phyloP scores from a whole-genome alignment of 352 stramenopile genomes.

The Phytophthora sansomeana region DNA sequence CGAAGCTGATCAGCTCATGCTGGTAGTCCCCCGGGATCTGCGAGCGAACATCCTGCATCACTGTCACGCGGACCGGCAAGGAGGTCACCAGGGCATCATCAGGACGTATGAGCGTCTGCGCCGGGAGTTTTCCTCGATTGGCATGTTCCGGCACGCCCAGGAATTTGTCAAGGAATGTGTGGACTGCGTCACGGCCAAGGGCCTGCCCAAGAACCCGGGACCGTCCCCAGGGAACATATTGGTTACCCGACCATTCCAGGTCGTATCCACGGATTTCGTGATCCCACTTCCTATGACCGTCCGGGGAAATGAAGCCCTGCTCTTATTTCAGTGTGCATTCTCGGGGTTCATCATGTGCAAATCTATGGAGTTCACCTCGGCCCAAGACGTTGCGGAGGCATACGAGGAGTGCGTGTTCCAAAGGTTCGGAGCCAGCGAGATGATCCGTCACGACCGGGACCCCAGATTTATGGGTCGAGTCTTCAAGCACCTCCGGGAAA shows the following conservation, averaged over 20 bases:
- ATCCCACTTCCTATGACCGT: slow-evolving; percentile 5
- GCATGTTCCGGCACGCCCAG: too few species aligned
- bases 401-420: too few species aligned
- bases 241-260: slow-evolving; percentile 6
- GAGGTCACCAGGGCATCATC: slow-evolving; percentile 10
- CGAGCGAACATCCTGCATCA: slow-evolving; percentile 2
- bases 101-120: slow-evolving; percentile 8
- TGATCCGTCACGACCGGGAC: slow-evolving; percentile 46
- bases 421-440: slow-evolving; percentile 27
- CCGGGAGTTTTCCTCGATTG: slow-evolving; percentile 4
- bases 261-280: slow-evolving; percentile 26
- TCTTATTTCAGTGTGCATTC: too few species aligned
- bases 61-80: slow-evolving; percentile 6
- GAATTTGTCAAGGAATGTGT: too few species aligned
- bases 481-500: slow-evolving; percentile 31
- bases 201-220: not conserved
- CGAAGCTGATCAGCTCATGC: not conserved
- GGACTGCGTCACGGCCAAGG: slow-evolving; percentile 10
- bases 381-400: too few species aligned
- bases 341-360: too few species aligned
- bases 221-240: slow-evolving; percentile 19
- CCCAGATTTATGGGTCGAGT: slow-evolving; percentile 41
- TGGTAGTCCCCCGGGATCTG: slow-evolving; percentile 12
- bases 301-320: slow-evolving; percentile 7
- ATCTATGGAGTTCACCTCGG: too few species aligned